phyloP scores from a whole-genome alignment of 2,329 filamentous ascomycete genomes.

The Bipolaris bicolor region DNA sequence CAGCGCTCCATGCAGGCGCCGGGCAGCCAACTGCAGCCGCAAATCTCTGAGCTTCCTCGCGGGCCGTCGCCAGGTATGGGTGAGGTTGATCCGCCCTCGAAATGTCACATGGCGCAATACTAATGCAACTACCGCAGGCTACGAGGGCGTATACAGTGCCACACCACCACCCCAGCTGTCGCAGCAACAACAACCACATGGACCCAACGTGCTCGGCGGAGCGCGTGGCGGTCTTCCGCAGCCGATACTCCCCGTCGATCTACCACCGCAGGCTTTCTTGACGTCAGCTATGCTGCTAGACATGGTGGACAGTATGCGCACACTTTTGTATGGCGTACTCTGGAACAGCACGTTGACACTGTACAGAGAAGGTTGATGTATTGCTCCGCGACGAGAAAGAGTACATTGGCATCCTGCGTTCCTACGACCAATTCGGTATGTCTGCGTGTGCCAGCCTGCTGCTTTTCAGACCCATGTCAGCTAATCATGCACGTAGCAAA shows the following conservation, averaged over 20 bases:
- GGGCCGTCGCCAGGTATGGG: slow-evolving; percentile 36
- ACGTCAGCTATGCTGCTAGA: slow-evolving; percentile 95
- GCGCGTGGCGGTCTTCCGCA: slow-evolving; percentile 31
- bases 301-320: slow-evolving; percentile 82
- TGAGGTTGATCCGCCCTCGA: slow-evolving; percentile 18
- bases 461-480: slow-evolving; percentile 10
- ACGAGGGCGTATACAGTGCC: slow-evolving; percentile 45
- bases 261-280: slow-evolving; percentile 96
- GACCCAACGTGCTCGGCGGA: slow-evolving; percentile 39
- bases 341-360: slow-evolving; percentile 20
- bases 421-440: slow-evolving; percentile 97
- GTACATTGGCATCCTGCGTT: slow-evolving; percentile 87
- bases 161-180: slow-evolving; percentile 53
- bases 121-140: slow-evolving; percentile 36
- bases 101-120: slow-evolving; percentile 11
- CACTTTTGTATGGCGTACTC: slow-evolving; percentile 7
- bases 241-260: slow-evolving; percentile 44
- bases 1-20: slow-evolving; percentile 45
- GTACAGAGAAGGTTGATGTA: slow-evolving; percentile 88
- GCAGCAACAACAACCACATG: slow-evolving; percentile 52
- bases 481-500: slow-evolving; percentile 68
- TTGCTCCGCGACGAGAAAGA: slow-evolving; percentile 92
- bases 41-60: slow-evolving; percentile 30
- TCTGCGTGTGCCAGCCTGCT: background rate
- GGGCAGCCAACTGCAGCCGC: slow-evolving; percentile 26